Percentiles rank a stretch among this genome's conserved stretches.
These are phyloP conservation scores for Psilocybe azurescens DNA, from an alignment of 768 basidiomycete species.

Conservation along the genomic window DNA sequence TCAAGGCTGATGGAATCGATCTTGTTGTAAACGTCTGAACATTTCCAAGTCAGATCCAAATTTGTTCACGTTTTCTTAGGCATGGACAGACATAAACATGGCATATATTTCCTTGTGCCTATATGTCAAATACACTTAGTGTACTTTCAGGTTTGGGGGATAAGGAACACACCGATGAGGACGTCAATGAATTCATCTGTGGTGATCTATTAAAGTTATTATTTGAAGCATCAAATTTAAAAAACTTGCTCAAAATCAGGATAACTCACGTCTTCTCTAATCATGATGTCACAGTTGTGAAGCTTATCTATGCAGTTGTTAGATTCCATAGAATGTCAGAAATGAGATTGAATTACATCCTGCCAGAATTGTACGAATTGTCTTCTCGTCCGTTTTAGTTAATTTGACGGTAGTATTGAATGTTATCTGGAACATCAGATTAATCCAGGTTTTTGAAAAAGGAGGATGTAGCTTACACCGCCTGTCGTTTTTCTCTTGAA, in stretches of 20 bases:
- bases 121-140: conserved; percentile 1
- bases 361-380: conserved; percentile 90
- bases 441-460: conserved; percentile 2
- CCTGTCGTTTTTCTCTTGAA: conserved; percentile 95
- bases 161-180: conserved; percentile 72
- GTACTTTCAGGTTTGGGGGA: not conserved
- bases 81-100: conserved; percentile 76
- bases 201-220: conserved; percentile 65
- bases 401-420: conserved; percentile 93
- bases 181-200: conserved; percentile 98
- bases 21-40: conserved; percentile 93
- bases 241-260: no score
- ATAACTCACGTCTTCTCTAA: conserved; percentile 87
- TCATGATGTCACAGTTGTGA: conserved; percentile 97
- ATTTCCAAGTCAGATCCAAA: not conserved
- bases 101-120: conserved; percentile 95
- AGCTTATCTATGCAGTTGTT: conserved; percentile 65
- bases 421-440: conserved; percentile 63
- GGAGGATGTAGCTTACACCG: conserved; percentile 60
- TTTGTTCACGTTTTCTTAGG: not conserved
- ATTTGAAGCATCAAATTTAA: conserved; percentile 14
- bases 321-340: not conserved
- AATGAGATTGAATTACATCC: conserved; percentile 61
- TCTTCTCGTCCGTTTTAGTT: conserved; percentile 94
- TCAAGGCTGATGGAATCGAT: conserved; percentile 88